phyloP scores from a whole-genome alignment of 208 protist genomes.

The Leishmania mexicana region DNA sequence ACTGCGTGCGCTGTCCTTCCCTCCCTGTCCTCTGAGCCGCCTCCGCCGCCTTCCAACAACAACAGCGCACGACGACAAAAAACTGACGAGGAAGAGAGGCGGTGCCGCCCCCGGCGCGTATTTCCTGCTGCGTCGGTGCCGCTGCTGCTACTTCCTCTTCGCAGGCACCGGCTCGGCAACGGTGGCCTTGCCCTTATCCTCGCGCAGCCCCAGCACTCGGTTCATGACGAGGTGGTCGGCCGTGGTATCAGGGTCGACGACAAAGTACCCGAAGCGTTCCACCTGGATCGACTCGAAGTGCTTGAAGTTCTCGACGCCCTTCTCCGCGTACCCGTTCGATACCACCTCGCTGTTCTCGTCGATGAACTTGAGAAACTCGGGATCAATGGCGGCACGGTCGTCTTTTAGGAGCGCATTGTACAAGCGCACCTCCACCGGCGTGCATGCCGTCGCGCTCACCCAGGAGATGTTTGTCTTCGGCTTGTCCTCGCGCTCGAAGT shows the following conservation, averaged over 20 bases:
- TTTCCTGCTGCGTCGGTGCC: constrained; percentile 28
- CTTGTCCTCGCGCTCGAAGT: constrained; percentile 86
- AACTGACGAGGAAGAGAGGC: background rate
- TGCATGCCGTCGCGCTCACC: constrained; percentile 68
- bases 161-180: constrained; percentile 17
- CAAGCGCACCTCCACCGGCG: constrained; percentile 82
- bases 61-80: background rate
- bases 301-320: constrained; percentile 42
- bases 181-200: constrained; percentile 84
- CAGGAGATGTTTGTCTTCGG: constrained; percentile 93
- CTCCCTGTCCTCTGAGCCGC: background rate
- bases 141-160: background rate
- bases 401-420: constrained; percentile 86
- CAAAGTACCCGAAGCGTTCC: constrained; percentile 93
- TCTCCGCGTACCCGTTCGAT: constrained; percentile 73
- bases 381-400: constrained; percentile 84
- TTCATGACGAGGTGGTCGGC: constrained; percentile 85
- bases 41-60: constrained; percentile 1
- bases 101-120: background rate
- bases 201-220: constrained; percentile 81
- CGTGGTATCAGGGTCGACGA: constrained; percentile 81
- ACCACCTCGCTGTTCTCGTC: constrained; percentile 82
- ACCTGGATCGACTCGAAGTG: constrained; percentile 86
- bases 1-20: background rate
- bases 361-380: constrained; percentile 89